Percentiles rank a stretch among this genome's conserved stretches.
These are phyloP conservation scores for Apiotrichum gracile DNA, from an alignment of 1,284 basidiomycete genomes.

Conservation along the genomic window DNA sequence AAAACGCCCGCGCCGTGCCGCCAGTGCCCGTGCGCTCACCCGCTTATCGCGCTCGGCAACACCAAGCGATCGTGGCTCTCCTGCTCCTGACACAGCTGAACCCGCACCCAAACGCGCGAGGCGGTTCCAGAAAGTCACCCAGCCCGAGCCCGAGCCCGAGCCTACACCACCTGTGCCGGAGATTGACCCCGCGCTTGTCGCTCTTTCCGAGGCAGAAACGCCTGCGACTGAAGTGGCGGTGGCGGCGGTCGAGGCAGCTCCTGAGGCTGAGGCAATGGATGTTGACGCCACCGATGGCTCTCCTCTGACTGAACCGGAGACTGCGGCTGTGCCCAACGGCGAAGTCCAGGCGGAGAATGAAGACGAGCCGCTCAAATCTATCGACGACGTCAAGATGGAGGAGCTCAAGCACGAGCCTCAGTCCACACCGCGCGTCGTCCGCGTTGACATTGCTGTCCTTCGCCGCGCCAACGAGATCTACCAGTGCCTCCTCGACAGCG, in stretches of 20 bases:
- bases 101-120: background rate
- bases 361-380: conserved; percentile 1
- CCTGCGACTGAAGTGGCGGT: background rate
- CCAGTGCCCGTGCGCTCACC: background rate
- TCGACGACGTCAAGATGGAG: background rate
- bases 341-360: background rate
- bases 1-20: background rate
- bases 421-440: background rate
- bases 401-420: background rate
- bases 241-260: background rate
- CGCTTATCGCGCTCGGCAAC: background rate
- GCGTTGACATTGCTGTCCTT: conserved; percentile 28
- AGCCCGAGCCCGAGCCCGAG: background rate
- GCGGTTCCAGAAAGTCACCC: background rate
- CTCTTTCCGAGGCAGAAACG: background rate
- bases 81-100: background rate
- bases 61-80: background rate
- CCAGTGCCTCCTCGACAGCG: conserved; percentile 26
- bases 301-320: background rate
- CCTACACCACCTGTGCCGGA: too few species aligned
- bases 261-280: background rate
- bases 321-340: background rate
- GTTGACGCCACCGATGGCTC: background rate
- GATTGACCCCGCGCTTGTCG: background rate
- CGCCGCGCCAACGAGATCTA: conserved; percentile 30